Evolutionary conservation across 805 yeast genomes (phyloP).

Genomic region (Lachancea kluyveri): DNA sequence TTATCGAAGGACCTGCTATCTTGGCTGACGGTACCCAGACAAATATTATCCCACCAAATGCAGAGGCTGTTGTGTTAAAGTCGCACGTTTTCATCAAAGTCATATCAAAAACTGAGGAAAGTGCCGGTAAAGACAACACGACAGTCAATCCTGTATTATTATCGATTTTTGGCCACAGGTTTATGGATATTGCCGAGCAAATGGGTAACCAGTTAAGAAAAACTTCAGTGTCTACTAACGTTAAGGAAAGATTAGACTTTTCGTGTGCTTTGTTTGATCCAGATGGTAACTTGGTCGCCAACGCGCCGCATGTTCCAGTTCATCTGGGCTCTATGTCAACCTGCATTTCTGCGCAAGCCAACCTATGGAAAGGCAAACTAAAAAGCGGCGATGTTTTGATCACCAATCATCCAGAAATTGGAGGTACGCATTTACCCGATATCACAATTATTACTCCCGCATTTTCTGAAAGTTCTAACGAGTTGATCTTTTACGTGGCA

Average conservation of each 20-base stretch:
- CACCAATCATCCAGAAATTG: constrained; percentile 75
- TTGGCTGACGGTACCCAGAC: constrained; percentile 80
- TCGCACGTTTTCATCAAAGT: constrained; percentile 43
- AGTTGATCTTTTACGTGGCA: constrained; percentile 80
- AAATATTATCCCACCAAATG: constrained; percentile 50
- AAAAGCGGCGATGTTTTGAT: constrained; percentile 70
- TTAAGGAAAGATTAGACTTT: constrained; percentile 76
- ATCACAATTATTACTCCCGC: constrained; percentile 92
- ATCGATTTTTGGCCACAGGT: constrained; percentile 75
- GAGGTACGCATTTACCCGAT: constrained; percentile 87
- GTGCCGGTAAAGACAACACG: constrained; percentile 22
- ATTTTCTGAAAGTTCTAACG: constrained; percentile 44
- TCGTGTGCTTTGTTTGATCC: constrained; percentile 79
- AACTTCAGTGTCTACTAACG: constrained; percentile 77
- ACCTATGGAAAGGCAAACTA: constrained; percentile 56
- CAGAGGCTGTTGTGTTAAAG: constrained; percentile 32
- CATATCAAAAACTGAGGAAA: constrained; percentile 5
- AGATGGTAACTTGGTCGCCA: constrained; percentile 74
- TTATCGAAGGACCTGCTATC: constrained; percentile 65
- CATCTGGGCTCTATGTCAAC: constrained; percentile 85
- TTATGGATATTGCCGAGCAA: constrained; percentile 88
- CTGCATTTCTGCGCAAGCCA: constrained; percentile 61
- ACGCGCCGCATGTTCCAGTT: constrained; percentile 86
- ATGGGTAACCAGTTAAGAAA: constrained; percentile 79
- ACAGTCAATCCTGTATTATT: constrained; percentile 61